Evolutionary conservation across 495 filamentous ascomycete species (phyloP).

Genomic region (Hyaloscypha finlandica): DNA sequence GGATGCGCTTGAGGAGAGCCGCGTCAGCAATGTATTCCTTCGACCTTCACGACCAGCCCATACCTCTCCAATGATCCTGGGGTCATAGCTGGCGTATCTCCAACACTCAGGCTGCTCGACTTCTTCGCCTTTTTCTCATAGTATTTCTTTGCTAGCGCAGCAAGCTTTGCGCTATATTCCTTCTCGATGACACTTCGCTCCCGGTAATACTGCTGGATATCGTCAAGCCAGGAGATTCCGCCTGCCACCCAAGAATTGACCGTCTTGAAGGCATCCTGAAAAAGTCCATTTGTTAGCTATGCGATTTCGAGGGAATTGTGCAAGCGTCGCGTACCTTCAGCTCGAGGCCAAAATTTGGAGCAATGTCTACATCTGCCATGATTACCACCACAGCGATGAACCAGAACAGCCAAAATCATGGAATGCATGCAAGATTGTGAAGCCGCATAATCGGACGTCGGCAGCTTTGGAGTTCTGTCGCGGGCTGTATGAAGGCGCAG

Average conservation of each 20-base stretch:
- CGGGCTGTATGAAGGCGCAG: conserved; percentile 19
- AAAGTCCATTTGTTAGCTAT: conserved; percentile 4
- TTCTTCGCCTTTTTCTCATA: conserved; percentile 95
- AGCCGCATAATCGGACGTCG: conserved; percentile 13
- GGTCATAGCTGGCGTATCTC: conserved; percentile 89
- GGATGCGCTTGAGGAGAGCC: conserved; percentile 61
- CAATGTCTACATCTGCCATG: conserved; percentile 76
- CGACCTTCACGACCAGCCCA: conserved; percentile 13
- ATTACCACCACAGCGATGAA: conserved; percentile 23
- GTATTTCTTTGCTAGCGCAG: conserved; percentile 87
- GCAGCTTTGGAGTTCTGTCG: neutral
- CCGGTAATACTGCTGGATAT: conserved; percentile 95
- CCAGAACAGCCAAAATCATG: conserved; percentile 18
- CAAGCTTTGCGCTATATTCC: conserved; percentile 89
- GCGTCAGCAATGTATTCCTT: conserved; percentile 21
- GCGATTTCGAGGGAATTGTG: conserved; percentile 4
- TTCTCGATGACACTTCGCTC: conserved; percentile 93
- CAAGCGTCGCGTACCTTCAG: conserved; percentile 67
- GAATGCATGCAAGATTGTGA: conserved; percentile 11
- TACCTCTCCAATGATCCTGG: conserved; percentile 92
- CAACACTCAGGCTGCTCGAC: conserved; percentile 84
- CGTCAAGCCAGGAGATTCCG: conserved; percentile 92
- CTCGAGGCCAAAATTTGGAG: conserved; percentile 84
- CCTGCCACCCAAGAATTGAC: conserved; percentile 89
- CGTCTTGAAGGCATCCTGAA: conserved; percentile 85